phyloP scores from a whole-genome alignment of 805 yeast genomes.

The Schizosaccharomyces osmophilus region DNA sequence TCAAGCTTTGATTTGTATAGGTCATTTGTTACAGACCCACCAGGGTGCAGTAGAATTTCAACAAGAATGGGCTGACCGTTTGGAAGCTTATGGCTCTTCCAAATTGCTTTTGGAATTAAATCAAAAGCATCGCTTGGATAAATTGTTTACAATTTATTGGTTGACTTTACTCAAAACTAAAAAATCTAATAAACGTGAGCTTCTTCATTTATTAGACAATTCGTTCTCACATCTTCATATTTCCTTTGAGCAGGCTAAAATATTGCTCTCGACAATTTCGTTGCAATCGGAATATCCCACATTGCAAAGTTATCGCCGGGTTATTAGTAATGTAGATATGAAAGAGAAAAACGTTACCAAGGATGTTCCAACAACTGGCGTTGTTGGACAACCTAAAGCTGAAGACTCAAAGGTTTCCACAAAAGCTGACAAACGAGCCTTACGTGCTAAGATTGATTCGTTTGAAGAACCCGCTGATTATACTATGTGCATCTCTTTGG shows the following conservation, averaged over 20 bases:
- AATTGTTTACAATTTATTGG: background rate
- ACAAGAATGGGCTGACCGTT: background rate
- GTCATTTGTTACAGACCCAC: constrained; percentile 10
- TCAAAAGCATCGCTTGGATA: background rate
- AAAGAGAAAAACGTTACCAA: background rate
- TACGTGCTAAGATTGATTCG: background rate
- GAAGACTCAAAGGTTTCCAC: background rate
- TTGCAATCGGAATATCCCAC: background rate
- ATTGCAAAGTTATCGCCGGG: background rate
- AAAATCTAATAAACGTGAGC: background rate
- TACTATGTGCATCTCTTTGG: background rate
- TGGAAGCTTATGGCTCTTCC: background rate
- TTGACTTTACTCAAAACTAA: background rate
- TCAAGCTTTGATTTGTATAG: constrained; percentile 12
- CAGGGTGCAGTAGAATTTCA: background rate
- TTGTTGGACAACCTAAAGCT: background rate
- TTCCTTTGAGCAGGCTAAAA: constrained; percentile 3
- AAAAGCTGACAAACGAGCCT: background rate
- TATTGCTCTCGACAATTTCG: background rate
- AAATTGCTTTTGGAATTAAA: background rate
- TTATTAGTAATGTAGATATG: background rate
- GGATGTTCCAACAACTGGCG: background rate
- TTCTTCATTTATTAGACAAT: background rate
- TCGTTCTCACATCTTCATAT: background rate
- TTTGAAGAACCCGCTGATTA: constrained; percentile 7